Evolutionary conservation across 768 basidiomycete species (phyloP).

Genomic region (Kwoniella botswanensis): DNA sequence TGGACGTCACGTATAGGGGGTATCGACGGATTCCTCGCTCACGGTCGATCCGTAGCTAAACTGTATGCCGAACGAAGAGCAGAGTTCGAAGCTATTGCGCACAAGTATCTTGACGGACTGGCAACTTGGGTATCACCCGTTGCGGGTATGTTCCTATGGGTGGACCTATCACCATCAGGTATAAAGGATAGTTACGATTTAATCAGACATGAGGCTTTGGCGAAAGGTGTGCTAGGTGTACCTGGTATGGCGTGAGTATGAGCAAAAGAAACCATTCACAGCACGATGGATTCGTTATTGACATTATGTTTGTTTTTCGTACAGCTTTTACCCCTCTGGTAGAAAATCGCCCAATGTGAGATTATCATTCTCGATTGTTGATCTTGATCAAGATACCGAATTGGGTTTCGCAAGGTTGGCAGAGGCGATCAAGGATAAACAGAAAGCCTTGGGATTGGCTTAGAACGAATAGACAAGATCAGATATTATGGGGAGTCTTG

Average conservation of each 20-base stretch:
- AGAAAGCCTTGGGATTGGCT: conserved; percentile 31
- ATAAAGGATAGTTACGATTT: conserved; percentile 73
- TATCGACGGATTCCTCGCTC: conserved; percentile 72
- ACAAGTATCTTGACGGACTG: conserved; percentile 74
- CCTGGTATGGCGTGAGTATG: conserved; percentile 66
- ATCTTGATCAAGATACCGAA: conserved; percentile 67
- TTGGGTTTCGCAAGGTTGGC: conserved; percentile 72
- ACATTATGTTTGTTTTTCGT: background rate
- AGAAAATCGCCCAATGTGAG: conserved; percentile 75
- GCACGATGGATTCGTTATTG: background rate
- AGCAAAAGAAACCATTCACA: background rate
- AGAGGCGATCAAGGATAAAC: conserved; percentile 58
- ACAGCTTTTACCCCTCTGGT: conserved; percentile 76
- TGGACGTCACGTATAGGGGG: conserved; percentile 67
- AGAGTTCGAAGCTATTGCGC: conserved; percentile 79
- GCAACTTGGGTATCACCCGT: conserved; percentile 62
- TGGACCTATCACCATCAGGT: conserved; percentile 51
- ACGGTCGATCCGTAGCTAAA: conserved; percentile 70
- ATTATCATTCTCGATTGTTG: conserved; percentile 71
- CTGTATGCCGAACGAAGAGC: conserved; percentile 61
- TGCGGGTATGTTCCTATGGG: conserved; percentile 80
- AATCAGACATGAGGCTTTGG: conserved; percentile 75
- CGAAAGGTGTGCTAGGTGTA: conserved; percentile 83
- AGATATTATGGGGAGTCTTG: too few relatives aligned
- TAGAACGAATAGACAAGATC: conserved; percentile 22